Percentiles rank a stretch among this genome's conserved stretches.
phyloP scores from a whole-genome alignment of 305 asterid genomes.

The Andrographis paniculata region DNA sequence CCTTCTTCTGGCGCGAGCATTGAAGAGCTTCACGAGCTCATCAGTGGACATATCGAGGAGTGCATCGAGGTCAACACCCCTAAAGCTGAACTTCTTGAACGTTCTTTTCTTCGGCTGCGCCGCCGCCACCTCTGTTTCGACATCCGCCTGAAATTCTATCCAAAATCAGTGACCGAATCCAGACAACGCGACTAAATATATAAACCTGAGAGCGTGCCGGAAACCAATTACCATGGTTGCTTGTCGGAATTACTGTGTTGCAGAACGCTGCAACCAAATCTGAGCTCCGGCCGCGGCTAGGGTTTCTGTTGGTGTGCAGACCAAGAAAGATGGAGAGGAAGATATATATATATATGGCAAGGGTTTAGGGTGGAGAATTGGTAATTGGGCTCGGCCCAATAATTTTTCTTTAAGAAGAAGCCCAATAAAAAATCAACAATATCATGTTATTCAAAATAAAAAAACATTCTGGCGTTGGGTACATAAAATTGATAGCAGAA shows the following conservation, averaged over 20 bases:
- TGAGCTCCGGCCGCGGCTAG: constrained; percentile 1
- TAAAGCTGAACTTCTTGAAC: constrained; percentile 85
- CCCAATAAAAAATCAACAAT: too few species aligned
- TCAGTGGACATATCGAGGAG: constrained; percentile 84
- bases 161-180: neutral
- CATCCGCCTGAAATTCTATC: constrained; percentile 36
- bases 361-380: neutral
- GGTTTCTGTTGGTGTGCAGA: neutral
- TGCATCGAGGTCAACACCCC: constrained; percentile 89
- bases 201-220: neutral
- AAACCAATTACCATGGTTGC: neutral
- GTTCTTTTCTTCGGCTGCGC: constrained; percentile 83
- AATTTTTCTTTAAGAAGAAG: too few species aligned
- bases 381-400: neutral
- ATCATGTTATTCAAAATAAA: too few species aligned
- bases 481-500: too few species aligned
- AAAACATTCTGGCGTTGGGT: too few species aligned
- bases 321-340: neutral
- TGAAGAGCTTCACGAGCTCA: constrained; percentile 73
- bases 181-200: neutral
- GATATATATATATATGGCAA: neutral
- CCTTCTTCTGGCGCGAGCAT: constrained; percentile 87
- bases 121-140: constrained; percentile 46
- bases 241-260: neutral
- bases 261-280: neutral